Evolutionary conservation across 2,329 filamentous ascomycete genomes (phyloP).

Genomic region (Fusarium beomiforme): DNA sequence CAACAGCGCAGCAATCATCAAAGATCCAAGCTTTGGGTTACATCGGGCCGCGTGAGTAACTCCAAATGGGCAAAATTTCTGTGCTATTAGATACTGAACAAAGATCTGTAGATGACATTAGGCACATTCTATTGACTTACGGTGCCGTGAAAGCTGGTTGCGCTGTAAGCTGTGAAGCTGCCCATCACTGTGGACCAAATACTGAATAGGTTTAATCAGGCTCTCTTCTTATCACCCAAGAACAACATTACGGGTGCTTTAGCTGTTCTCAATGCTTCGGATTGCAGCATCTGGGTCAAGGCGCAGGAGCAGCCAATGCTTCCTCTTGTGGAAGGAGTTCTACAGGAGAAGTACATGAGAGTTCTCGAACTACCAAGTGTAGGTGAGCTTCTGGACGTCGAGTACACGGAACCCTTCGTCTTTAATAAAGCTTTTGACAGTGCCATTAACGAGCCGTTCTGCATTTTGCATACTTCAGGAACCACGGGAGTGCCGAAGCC

Average conservation of each 20-base stretch:
- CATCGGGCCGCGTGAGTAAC: not conserved
- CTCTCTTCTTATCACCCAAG: conserved; percentile 47
- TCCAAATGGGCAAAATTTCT: too few relatives aligned
- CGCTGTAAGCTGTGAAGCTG: not conserved
- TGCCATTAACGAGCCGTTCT: conserved; percentile 48
- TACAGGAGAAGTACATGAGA: conserved; percentile 40
- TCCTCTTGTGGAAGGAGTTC: conserved; percentile 36
- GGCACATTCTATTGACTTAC: not conserved
- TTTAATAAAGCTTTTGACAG: conserved; percentile 47
- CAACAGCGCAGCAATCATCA: not conserved
- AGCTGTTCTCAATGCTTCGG: conserved; percentile 45
- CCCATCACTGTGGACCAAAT: not conserved
- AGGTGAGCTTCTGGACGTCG: conserved; percentile 42
- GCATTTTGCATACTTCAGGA: conserved; percentile 55
- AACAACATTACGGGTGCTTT: conserved; percentile 48
- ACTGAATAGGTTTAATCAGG: conserved; percentile 26
- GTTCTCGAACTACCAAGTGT: conserved; percentile 44
- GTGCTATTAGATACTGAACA: too few relatives aligned
- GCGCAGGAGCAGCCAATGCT: conserved; percentile 25
- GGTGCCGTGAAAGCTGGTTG: not conserved
- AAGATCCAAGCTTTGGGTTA: not conserved
- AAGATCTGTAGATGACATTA: not conserved
- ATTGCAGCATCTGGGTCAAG: conserved; percentile 47
- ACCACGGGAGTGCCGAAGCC: conserved; percentile 55
- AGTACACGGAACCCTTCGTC: conserved; percentile 3